Conservation (phyloP, 805 yeast species). For the Sugiyamaella marilandica region DNA sequence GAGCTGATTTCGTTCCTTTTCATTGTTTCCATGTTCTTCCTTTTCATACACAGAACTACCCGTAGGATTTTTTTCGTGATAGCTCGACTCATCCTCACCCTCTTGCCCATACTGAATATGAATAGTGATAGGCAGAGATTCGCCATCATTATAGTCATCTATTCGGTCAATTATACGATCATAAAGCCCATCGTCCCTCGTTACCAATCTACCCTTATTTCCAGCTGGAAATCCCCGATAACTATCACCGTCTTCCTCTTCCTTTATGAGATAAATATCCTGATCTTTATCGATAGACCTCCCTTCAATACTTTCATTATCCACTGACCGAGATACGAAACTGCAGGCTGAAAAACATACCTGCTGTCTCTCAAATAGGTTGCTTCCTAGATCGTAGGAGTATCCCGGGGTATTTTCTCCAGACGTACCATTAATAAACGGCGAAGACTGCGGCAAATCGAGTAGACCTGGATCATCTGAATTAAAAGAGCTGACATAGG, state of each 20-base stretch:
- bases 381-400: slow-evolving; percentile 2
- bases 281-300: not conserved
- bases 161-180: not conserved
- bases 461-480: slow-evolving; percentile 23
- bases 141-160: not conserved
- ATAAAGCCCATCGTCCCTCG: not conserved
- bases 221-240: not conserved
- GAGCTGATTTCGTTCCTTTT: too few species aligned
- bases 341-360: not conserved
- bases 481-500: slow-evolving; percentile 16
- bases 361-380: not conserved
- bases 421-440: not conserved
- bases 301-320: not conserved
- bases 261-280: too few species aligned
- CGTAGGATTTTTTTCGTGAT: not conserved
- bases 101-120: not conserved
- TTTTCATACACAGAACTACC: not conserved
- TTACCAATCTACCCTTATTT: not conserved
- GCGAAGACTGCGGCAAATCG: slow-evolving; percentile 10
- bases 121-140: not conserved
- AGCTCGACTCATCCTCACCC: not conserved
- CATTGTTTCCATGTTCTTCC: too few species aligned
- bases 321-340: not conserved
- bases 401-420: slow-evolving; percentile 1
- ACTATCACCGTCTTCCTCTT: too few species aligned